Percentiles rank a stretch among this genome's conserved stretches.
phyloP scores from a whole-genome alignment of 2,329 filamentous ascomycete genomes.

The Colletotrichum viniferum region DNA sequence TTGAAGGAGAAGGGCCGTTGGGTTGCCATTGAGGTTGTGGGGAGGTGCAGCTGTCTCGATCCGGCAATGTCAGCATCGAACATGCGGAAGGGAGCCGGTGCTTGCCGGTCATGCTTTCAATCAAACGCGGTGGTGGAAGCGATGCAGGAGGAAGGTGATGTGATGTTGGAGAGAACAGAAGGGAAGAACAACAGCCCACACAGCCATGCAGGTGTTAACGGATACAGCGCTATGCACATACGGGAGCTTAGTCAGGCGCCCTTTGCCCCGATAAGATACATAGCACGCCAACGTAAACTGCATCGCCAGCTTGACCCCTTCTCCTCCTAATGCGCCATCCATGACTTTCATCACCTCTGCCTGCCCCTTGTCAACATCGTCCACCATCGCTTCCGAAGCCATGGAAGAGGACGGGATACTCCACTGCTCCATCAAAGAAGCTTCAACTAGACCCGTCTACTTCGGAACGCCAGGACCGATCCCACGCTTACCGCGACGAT shows the following conservation, averaged over 20 bases:
- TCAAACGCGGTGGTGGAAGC: background rate
- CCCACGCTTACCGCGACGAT: background rate
- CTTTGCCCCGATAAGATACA: background rate
- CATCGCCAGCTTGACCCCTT: background rate
- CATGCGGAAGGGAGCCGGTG: background rate
- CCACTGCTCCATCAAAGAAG: background rate
- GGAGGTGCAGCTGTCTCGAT: background rate
- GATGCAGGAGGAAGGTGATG: background rate
- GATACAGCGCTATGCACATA: background rate
- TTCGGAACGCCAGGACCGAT: background rate
- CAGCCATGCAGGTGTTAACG: background rate
- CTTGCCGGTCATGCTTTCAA: background rate
- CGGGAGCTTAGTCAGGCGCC: background rate
- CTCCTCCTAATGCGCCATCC: background rate
- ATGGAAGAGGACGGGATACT: background rate
- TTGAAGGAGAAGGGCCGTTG: background rate
- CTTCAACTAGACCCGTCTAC: background rate
- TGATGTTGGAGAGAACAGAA: background rate
- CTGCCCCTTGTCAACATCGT: background rate
- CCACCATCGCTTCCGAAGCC: background rate
- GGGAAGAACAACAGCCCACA: background rate
- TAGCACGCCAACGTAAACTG: background rate
- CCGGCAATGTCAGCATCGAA: background rate
- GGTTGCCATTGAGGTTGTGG: background rate
- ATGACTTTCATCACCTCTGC: background rate